Evolutionary conservation across 805 yeast species (phyloP), one percentile per base, ranked within the genome.

Genomic region (Wilhelminamyces savonicus): DNA sequence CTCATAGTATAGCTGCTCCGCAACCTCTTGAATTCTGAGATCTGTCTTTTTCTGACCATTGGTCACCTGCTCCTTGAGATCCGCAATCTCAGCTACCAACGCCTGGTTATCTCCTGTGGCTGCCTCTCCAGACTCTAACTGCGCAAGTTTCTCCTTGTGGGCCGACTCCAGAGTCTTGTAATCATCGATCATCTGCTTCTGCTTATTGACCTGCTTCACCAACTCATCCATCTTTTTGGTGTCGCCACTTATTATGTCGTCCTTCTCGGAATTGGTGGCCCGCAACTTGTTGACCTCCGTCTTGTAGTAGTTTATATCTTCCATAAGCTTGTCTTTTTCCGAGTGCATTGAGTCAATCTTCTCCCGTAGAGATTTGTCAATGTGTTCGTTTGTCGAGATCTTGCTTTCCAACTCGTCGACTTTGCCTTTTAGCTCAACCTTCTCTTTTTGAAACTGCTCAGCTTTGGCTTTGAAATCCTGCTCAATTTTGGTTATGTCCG

Each of bases 1-100:
- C 48, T 80, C 87, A 22, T 72, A 65, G 45, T 82, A 82, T 8
- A 83, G 59, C 41, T 78, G 84, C 35, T 76, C 78, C 0, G 88
- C 83, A 27, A 82, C 55, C 37, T 74, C 71, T 37, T 76, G 75
- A 22, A 80, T 54, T 44, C 74, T 70, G 34, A 62, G 63, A 37
- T 76, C 78, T 3, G 74, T 59, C 13, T 70, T 74, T 16, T 52
- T 51, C 32, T 76, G 78, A 17, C 66, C 63, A 3, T 53, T 48
- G 6, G 35, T 39, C 10, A 56, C 34, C 24, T 56, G 57, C n/a
- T 38, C 41, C 27, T 48, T 43, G 24, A 52, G 43, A 3, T 35
- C 28, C 7, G 37, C 39, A 7, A 61, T 41, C 32, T 55, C 34
- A 11, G 35, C 27, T n/a, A 16, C 25, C 12, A 28, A 15, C 15